phyloP scores from a whole-genome alignment of 495 filamentous ascomycete genomes.

The Aspergillus nidulans region DNA sequence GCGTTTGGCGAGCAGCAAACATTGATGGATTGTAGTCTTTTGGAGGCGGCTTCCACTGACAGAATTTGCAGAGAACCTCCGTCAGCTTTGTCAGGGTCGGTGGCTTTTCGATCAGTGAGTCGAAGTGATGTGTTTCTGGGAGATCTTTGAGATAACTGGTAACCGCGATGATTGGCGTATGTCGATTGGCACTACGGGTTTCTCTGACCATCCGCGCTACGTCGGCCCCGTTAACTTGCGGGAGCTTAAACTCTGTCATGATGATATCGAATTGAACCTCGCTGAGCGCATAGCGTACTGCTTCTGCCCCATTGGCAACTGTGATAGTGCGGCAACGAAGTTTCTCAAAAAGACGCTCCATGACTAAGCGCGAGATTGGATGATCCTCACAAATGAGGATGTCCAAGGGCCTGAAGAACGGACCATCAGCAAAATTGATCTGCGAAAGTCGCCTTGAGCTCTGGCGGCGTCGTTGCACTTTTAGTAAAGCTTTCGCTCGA shows the following conservation, averaged over 20 bases:
- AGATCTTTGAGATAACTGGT: slow-evolving; percentile 96
- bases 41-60: slow-evolving; percentile 84
- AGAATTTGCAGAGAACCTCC: slow-evolving; percentile 77
- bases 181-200: slow-evolving; percentile 87
- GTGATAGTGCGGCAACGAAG: slow-evolving; percentile 92
- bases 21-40: slow-evolving; percentile 47
- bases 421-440: slow-evolving; percentile 75
- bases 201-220: slow-evolving; percentile 96
- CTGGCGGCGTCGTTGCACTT: slow-evolving; percentile 86
- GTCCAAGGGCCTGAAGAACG: slow-evolving; percentile 84
- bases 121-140: slow-evolving; percentile 89
- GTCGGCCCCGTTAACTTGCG: slow-evolving; percentile 89
- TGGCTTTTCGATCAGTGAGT: slow-evolving; percentile 91
- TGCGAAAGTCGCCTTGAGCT: slow-evolving; percentile 89
- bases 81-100: slow-evolving; percentile 84
- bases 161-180: slow-evolving; percentile 94
- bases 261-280: slow-evolving; percentile 95
- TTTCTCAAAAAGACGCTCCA: slow-evolving; percentile 95
- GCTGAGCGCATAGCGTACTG: slow-evolving; percentile 84
- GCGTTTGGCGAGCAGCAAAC: slow-evolving; percentile 59
- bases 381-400: slow-evolving; percentile 97
- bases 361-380: slow-evolving; percentile 92
- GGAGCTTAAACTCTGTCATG: slow-evolving; percentile 93
- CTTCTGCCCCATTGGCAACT: slow-evolving; percentile 82
- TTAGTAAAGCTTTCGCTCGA: slow-evolving; percentile 83